Evolutionary conservation across 169 alveolate species (phyloP), one percentile per base, ranked within the genome.

Genomic region (Plasmodium relictum): DNA sequence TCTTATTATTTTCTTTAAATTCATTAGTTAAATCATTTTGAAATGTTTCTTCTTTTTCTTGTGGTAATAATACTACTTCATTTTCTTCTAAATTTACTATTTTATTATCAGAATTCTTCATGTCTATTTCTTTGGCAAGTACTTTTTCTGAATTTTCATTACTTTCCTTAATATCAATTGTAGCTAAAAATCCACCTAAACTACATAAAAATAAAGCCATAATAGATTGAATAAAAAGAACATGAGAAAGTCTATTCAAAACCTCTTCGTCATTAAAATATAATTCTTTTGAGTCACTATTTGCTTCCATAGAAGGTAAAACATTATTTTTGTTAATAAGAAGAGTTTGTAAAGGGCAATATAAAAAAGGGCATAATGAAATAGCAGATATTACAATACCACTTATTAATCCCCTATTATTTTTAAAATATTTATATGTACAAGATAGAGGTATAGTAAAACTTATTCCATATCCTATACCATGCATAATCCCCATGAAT

Each of bases 351-450:
- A 78, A 42, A 26, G 89, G 89, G n/a, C 89, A 78, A 26, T 78
- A 78, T 18, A 78, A 48, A 26, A 85, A 85, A 26, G 92, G 92
- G 16, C 92, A 68, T 65, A 85, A 61, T 7, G 92, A 71, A 7
- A 73, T 85, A 9, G 88, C 92, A 3, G 92, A 58, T 63, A 85
- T 85, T 31, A 85, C 85, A 26, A 85, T 68, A 0, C 92, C 92
- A 62, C 88, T 72, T 4, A 85, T 69, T 12, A 85, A 50, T 1
- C 92, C 92, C n/a, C 92, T 41, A 39, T 85, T 85, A 18, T 61
- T 72, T 61, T 62, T 61, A 85, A 72, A 85, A 56, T 85, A 86
- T 44, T 69, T 85, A 59, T 72, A 85, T 24, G 85, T 54, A 73
- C 88, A 85, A 0, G 92, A 71, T 16, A 85, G 61, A 9, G 92